Conservation (phyloP, 2,329 filamentous ascomycete genomes). For the Thermomyces lanuginosus region DNA sequence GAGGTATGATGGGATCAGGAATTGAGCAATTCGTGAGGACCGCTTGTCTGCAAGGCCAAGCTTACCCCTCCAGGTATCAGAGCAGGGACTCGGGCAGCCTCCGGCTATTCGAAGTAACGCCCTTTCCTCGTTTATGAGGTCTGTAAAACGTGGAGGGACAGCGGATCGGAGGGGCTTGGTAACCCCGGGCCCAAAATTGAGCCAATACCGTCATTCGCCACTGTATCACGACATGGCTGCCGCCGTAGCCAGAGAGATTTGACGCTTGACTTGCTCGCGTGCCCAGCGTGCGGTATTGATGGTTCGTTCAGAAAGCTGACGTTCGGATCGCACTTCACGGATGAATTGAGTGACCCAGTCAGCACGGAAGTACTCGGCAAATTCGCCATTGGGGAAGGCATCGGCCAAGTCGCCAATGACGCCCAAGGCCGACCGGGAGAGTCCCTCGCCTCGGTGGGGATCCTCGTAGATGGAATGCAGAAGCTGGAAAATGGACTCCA, state of each 20-base stretch:
- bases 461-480: constrained; percentile 68
- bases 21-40: too few relatives aligned
- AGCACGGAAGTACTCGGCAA: constrained; percentile 66
- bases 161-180: too few relatives aligned
- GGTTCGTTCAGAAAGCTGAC: constrained; percentile 69
- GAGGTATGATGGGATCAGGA: too few relatives aligned
- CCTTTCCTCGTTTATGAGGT: too few relatives aligned
- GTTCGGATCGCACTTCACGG: constrained; percentile 78
- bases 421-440: constrained; percentile 91
- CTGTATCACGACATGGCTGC: constrained; percentile 22
- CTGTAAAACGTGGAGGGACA: too few relatives aligned
- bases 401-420: constrained; percentile 94
- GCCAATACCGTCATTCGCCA: too few relatives aligned
- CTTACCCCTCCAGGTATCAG: too few relatives aligned
- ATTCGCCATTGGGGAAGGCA: constrained; percentile 79
- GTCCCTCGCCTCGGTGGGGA: constrained; percentile 72
- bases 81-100: too few relatives aligned
- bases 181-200: too few relatives aligned
- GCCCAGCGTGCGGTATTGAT: constrained; percentile 95
- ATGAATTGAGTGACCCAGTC: constrained; percentile 85
- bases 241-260: constrained; percentile 32
- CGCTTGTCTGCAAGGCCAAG: too few relatives aligned
- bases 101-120: too few relatives aligned
- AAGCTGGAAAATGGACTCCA: constrained; percentile 74
- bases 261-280: constrained; percentile 90